Evolutionary conservation across 306 rosid species (phyloP).

Genomic region (Oemleria cerasiformis): DNA sequence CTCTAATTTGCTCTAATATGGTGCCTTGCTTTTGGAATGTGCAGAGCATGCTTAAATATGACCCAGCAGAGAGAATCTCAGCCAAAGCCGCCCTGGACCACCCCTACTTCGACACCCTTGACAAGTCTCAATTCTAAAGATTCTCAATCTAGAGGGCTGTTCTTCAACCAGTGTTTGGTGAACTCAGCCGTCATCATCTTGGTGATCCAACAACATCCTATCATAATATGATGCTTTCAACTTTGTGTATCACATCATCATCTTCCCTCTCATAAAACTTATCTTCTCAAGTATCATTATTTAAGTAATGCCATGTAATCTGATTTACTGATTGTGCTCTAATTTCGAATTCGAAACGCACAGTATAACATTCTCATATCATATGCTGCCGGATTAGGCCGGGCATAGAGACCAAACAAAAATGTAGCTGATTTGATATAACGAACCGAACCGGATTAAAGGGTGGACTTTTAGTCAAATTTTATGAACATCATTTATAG

Average conservation of each 20-base stretch:
- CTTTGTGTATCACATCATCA: slow-evolving; percentile 1
- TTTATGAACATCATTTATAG: background rate
- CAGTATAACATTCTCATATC: too few relatives aligned
- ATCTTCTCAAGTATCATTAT: background rate
- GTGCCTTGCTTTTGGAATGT: slow-evolving; percentile 9
- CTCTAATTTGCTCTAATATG: background rate
- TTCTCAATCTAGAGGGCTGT: background rate
- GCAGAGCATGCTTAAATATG: slow-evolving; percentile 89
- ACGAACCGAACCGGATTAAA: background rate
- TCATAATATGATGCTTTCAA: background rate
- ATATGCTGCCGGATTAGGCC: too few relatives aligned
- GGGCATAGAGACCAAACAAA: background rate
- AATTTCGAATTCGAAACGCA: background rate
- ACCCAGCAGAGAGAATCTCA: slow-evolving; percentile 86
- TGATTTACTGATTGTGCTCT: too few relatives aligned
- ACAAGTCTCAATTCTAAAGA: slow-evolving; percentile 76
- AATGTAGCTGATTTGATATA: background rate
- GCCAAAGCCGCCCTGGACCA: slow-evolving; percentile 97
- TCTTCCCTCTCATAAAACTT: background rate
- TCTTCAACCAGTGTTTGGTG: slow-evolving; percentile 8
- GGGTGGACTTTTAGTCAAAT: too few relatives aligned
- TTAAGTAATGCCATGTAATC: background rate
- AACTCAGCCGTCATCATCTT: slow-evolving; percentile 56
- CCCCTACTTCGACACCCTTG: slow-evolving; percentile 88
- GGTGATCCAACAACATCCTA: slow-evolving; percentile 42